Percentiles rank a stretch among this genome's conserved stretches.
Evolutionary conservation across 441 rosid species (phyloP).

Genomic region (Kokia cookei): DNA sequence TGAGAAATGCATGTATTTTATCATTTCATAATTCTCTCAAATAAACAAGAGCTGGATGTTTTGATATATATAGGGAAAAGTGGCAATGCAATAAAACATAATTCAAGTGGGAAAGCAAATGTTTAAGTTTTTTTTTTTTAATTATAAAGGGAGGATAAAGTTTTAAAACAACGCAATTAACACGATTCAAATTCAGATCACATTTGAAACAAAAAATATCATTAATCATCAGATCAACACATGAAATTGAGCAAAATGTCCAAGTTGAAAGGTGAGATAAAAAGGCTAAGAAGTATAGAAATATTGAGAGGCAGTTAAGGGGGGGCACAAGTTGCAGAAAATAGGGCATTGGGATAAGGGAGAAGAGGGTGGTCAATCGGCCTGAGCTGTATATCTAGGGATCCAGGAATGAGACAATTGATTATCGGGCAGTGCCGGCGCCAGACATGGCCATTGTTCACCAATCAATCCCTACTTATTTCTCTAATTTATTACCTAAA

Average conservation of each 20-base stretch:
- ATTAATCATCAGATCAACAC: no score
- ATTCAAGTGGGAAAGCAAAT: no score
- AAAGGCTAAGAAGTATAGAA: background rate
- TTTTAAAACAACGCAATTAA: no score
- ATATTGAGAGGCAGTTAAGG: background rate
- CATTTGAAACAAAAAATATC: no score
- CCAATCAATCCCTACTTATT: background rate
- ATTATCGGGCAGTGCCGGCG: background rate
- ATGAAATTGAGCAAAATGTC: background rate
- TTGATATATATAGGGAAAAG: no score
- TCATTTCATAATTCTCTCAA: no score
- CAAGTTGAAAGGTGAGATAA: background rate
- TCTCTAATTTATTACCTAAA: background rate
- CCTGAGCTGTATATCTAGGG: conserved; percentile 2
- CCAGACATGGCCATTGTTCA: background rate
- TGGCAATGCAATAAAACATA: background rate
- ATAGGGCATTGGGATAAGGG: background rate
- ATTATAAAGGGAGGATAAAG: no score
- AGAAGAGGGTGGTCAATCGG: background rate
- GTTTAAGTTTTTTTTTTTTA: no score
- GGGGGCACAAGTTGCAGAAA: background rate
- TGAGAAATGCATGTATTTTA: no score
- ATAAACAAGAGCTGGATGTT: background rate
- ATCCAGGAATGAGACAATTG: background rate
- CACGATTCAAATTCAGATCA: no score